Base-by-base conservation (phyloP, 2,329 filamentous ascomycete species). In the Cucurbitaria berberidis region DNA sequence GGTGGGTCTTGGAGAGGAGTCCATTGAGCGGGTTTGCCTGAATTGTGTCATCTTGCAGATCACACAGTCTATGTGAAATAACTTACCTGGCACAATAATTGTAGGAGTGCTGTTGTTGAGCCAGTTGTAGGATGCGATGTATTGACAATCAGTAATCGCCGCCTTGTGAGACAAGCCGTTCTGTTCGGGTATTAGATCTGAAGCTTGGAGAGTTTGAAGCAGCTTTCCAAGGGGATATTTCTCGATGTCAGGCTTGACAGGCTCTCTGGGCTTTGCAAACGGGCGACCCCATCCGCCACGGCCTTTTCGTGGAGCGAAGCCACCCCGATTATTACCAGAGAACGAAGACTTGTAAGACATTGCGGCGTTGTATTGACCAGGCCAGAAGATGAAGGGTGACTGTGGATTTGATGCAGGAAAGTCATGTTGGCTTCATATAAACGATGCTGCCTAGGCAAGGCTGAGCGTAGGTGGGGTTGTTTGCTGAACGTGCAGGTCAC, bases 111-210 rank as follows among this genome's bases (percentile, higher is more conserved):
- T 53, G 24, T 73, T 47, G 18, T 63, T 70, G 5, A 81, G 30
- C 82, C 81, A 84, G 59, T 80, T 84, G 71, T 82, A 85, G 0
- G 82, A 84, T 18, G 78, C 76, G 26, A 83, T 60, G 62, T 79
- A 78, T 35, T 77, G 51, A 54, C 72, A 73, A 43, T 78, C 60
- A 7, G 60, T 68, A 49, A 82, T 82, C 6, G 53, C 60, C 0
- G 67, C 34, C 32, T 32, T 7, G 3, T 42, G n/a, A 15, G 11
- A 2, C 6, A 36, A 5, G n/a, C 21, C 27, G 2, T 40, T 24
- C 3, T 32, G 15, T 3, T 16, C 19, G 8, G 26, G 6, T 8
- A 46, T 47, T 8, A 70, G 49, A 24, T 64, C 55, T 15, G 56
- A 49, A 8, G 18, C 44, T 5, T 32, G 51, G 18, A 75, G 26